Evolutionary conservation across 2,329 filamentous ascomycete genomes (phyloP).

Genomic region (Clarireedia hainanense): DNA sequence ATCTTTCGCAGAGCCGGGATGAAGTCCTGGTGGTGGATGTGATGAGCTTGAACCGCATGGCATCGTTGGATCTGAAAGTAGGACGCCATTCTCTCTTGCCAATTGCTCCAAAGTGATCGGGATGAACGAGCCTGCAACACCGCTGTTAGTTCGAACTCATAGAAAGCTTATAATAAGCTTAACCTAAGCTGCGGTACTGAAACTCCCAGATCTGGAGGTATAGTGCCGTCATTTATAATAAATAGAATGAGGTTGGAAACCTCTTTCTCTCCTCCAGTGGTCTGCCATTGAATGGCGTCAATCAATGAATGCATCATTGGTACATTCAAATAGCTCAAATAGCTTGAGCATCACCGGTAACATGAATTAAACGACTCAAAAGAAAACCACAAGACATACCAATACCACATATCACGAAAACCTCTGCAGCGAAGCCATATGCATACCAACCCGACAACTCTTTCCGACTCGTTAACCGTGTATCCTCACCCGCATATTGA

Average conservation of each 20-base stretch:
- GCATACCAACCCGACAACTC: slow-evolving; percentile 93
- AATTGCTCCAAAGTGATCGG: slow-evolving; percentile 92
- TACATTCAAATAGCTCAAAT: neutral
- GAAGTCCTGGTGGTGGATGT: slow-evolving; percentile 14
- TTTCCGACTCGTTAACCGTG: slow-evolving; percentile 74
- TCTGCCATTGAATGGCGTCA: neutral
- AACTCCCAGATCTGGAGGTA: slow-evolving; percentile 2
- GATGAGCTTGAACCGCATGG: slow-evolving; percentile 51
- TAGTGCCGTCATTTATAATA: slow-evolving; percentile 1
- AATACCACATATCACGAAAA: slow-evolving; percentile 86
- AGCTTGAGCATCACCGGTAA: neutral
- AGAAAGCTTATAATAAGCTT: neutral
- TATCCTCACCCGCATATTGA: slow-evolving; percentile 75
- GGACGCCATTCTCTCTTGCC: slow-evolving; percentile 82
- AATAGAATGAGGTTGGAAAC: neutral
- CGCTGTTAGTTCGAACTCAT: slow-evolving; percentile 12
- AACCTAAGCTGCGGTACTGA: slow-evolving; percentile 3
- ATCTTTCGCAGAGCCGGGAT: slow-evolving; percentile 26
- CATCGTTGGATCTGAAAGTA: slow-evolving; percentile 66
- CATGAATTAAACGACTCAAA: neutral
- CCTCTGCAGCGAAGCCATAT: slow-evolving; percentile 93
- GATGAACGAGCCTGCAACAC: slow-evolving; percentile 71
- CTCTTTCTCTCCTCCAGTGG: neutral
- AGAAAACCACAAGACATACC: slow-evolving; percentile 43
- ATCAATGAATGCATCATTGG: neutral